Evolutionary conservation across 805 yeast genomes (phyloP), one percentile per base, ranked within the genome.

Genomic region (Teunomyces panamensis): DNA sequence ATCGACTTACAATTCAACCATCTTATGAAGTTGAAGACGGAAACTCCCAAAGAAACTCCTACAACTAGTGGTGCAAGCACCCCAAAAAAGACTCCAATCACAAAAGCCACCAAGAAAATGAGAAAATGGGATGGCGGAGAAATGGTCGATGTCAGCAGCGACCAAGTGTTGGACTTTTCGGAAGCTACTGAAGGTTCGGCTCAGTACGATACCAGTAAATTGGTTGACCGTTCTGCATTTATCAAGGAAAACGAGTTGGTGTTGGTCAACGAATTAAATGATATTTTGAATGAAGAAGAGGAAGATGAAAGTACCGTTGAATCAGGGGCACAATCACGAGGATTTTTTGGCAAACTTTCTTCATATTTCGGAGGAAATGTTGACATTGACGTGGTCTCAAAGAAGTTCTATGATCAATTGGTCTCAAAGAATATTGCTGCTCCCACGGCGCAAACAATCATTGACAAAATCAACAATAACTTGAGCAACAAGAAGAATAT

Each of bases 351-450:
- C 5, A 71, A 69, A 45, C 49, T 73, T 13, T 39, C 69, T 0
- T 65, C 72, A 3, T 73, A 65, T 48, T 71, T 73, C 34, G 75
- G 75, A 4, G 57, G 67, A 3, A 56, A 67, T 0, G 61, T 64
- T 3, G 62, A 90, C 59, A 72, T 92, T 48, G 77, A 77, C 33
- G 81, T 83, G 37, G 83, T 89, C 2, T 69, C 87, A 17, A 74
- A 74, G 34, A 80, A 83, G 39, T 77, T 94, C 67, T 78, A 81
- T 46, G 86, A 87, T 49, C 95, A 89, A 57, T 72, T 92, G 47
- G 80, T 94, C 51, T 75, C 85, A 52, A 92, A 91, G 58, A 92
- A 92, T 58, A 94, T 92, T 29, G 94, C 97, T 3, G 94, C 96
- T 9, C 87, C 86, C 49, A 96, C 90, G 2, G 94, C 98, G 0